Conservation (phyloP, 352 stramenopile species). For the Nothophytophthora sp. region DNA sequence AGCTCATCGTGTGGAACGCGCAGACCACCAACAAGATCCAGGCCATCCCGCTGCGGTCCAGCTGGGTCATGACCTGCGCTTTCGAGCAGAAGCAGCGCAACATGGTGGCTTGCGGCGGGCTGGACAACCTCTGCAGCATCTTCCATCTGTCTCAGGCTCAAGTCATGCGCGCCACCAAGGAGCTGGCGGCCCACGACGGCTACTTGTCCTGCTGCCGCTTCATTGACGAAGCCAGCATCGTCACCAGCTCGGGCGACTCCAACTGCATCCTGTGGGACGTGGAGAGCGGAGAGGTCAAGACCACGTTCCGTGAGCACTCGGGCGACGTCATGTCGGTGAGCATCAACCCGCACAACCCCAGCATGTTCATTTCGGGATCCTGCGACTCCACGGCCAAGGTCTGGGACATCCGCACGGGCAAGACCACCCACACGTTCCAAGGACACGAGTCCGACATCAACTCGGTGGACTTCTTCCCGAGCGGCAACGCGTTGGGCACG, state of each 20-base stretch:
- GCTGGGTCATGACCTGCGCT: conserved; percentile 99
- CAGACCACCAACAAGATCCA: conserved; percentile 97
- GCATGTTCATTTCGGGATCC: conserved; percentile 97
- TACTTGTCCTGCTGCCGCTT: conserved; percentile 99
- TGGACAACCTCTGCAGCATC: conserved; percentile 99
- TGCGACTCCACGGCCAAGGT: conserved; percentile 98
- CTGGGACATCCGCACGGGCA: conserved; percentile 97
- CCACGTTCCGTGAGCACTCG: conserved; percentile 97
- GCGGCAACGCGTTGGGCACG: conserved; percentile 94
- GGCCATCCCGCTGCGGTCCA: conserved; percentile 96
- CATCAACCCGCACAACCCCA: conserved; percentile 94
- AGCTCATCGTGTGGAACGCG: conserved; percentile 99
- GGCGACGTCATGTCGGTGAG: conserved; percentile 98
- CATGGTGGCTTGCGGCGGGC: conserved; percentile 97
- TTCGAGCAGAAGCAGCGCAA: conserved; percentile 98
- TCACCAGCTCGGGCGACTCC: conserved; percentile 96
- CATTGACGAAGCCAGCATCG: conserved; percentile 93
- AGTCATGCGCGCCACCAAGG: conserved; percentile 91
- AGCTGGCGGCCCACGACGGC: conserved; percentile 98
- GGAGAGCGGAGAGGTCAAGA: conserved; percentile 92
- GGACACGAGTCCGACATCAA: conserved; percentile 99
- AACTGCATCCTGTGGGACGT: conserved; percentile 99
- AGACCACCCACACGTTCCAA: conserved; percentile 96
- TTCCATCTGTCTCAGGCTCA: conserved; percentile 94
- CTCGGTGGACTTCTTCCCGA: conserved; percentile 97